Conservation (phyloP, 495 filamentous ascomycete species). For the Penicillium argentinense region DNA sequence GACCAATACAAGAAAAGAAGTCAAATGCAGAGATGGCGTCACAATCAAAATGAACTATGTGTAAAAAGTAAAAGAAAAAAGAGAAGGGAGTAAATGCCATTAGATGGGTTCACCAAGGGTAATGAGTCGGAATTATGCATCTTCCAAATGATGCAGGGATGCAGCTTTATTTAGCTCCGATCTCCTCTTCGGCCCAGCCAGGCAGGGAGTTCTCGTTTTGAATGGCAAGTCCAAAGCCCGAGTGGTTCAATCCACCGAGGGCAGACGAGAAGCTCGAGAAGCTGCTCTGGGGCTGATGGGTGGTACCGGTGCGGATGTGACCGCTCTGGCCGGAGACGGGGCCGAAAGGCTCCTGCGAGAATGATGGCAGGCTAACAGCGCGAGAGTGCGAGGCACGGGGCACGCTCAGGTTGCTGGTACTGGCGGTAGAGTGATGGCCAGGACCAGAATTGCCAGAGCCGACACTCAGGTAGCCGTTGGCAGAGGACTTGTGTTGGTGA, state of each 20-base stretch:
- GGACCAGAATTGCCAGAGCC: constrained; percentile 64
- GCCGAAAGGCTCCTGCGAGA: constrained; percentile 60
- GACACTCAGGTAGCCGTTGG: constrained; percentile 56
- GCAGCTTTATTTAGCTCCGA: constrained; percentile 50
- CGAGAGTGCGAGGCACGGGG: constrained; percentile 74
- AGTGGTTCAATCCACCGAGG: constrained; percentile 56
- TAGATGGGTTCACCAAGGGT: constrained; percentile 19
- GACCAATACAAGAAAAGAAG: constrained; percentile 35
- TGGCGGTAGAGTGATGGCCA: constrained; percentile 59
- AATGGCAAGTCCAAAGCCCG: constrained; percentile 62
- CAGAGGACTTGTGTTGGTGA: constrained; percentile 58
- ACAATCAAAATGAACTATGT: constrained; percentile 23
- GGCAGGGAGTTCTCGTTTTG: constrained; percentile 62
- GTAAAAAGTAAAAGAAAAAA: constrained; percentile 9
- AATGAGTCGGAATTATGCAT: constrained; percentile 33
- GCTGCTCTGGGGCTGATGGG: constrained; percentile 54
- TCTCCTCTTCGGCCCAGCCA: constrained; percentile 67
- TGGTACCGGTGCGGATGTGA: constrained; percentile 43
- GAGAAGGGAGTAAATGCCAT: constrained; percentile 22
- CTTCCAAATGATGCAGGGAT: constrained; percentile 8
- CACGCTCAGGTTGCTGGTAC: constrained; percentile 57
- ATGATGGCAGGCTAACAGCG: constrained; percentile 79
- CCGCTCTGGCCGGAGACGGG: constrained; percentile 43
- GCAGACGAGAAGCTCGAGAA: constrained; percentile 59
- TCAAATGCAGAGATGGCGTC: constrained; percentile 16